These are phyloP conservation scores for Candida freyschussii DNA, from an alignment of 1,139 yeast species.

Conservation along the genomic window DNA sequence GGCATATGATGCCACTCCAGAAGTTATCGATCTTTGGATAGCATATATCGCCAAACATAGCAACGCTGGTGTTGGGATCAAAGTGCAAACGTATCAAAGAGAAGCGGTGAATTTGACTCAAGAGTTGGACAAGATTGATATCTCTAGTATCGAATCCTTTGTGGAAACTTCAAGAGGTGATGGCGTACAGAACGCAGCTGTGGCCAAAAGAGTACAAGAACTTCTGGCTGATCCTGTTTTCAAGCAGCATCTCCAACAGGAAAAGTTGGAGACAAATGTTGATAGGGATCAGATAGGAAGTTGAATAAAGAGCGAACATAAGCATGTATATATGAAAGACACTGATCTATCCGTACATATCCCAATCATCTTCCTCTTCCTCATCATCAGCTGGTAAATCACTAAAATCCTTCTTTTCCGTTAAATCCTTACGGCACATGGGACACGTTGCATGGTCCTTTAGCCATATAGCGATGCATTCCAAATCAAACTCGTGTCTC, in stretches of 20 bases:
- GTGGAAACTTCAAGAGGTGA: constrained; percentile 14
- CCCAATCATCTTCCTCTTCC: constrained; percentile 72
- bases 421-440: constrained; percentile 71
- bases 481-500: constrained; percentile 78
- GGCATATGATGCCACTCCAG: constrained; percentile 84
- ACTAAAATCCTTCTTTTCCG: constrained; percentile 42
- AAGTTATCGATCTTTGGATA: constrained; percentile 77
- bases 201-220: constrained; percentile 56
- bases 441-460: constrained; percentile 81
- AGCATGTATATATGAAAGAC: constrained; percentile 9
- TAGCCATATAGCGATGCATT: constrained; percentile 90
- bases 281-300: constrained; percentile 9
- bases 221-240: constrained; percentile 64
- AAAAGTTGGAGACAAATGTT: constrained; percentile 4
- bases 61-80: constrained; percentile 76
- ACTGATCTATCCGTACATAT: constrained; percentile 55
- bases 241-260: constrained; percentile 30
- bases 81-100: constrained; percentile 60
- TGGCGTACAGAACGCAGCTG: constrained; percentile 14
- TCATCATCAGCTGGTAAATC: constrained; percentile 45
- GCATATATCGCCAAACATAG: constrained; percentile 76
- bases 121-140: constrained; percentile 35
- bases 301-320: constrained; percentile 2
- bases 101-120: constrained; percentile 40
- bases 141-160: constrained; percentile 26